These are phyloP conservation scores for Xylariaceae sp. DNA, from an alignment of 2,329 filamentous ascomycete species.

Conservation along the genomic window DNA sequence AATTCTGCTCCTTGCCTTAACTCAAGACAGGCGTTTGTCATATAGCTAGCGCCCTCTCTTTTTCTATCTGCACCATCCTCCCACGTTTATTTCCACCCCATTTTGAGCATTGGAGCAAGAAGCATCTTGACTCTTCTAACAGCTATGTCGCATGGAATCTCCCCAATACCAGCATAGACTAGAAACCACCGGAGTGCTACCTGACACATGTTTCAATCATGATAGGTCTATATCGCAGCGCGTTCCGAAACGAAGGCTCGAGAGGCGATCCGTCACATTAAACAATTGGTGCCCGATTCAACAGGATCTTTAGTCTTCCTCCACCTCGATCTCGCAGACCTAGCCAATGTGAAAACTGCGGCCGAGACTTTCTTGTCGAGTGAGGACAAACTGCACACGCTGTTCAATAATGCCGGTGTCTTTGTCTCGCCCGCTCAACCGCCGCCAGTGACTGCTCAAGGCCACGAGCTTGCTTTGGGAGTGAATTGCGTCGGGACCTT, in stretches of 20 bases:
- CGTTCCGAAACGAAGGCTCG: slow-evolving; percentile 37
- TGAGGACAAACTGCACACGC: slow-evolving; percentile 35
- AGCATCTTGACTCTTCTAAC: too few species aligned
- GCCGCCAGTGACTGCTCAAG: slow-evolving; percentile 27
- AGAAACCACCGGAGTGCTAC: too few species aligned
- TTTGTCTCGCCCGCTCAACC: slow-evolving; percentile 20
- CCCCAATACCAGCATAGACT: too few species aligned
- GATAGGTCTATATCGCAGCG: slow-evolving; percentile 41
- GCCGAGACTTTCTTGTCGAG: slow-evolving; percentile 32
- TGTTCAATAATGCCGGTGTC: slow-evolving; percentile 38
- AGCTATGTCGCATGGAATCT: too few species aligned
- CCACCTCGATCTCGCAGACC: slow-evolving; percentile 34
- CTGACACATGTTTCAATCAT: too few species aligned
- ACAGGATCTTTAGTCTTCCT: slow-evolving; percentile 33
- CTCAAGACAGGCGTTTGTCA: too few species aligned
- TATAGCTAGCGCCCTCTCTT: too few species aligned
- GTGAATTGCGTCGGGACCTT: slow-evolving; percentile 28
- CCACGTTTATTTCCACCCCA: too few species aligned
- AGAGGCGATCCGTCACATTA: slow-evolving; percentile 37
- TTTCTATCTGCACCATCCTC: too few species aligned
- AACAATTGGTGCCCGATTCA: slow-evolving; percentile 20
- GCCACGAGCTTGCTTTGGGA: slow-evolving; percentile 29
- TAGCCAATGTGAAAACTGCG: slow-evolving; percentile 34
- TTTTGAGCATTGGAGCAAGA: too few species aligned
- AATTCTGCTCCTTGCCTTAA: too few species aligned